These are phyloP conservation scores for Thalassiosira profunda DNA, from an alignment of 108 stramenopile species.

Conservation along the genomic window DNA sequence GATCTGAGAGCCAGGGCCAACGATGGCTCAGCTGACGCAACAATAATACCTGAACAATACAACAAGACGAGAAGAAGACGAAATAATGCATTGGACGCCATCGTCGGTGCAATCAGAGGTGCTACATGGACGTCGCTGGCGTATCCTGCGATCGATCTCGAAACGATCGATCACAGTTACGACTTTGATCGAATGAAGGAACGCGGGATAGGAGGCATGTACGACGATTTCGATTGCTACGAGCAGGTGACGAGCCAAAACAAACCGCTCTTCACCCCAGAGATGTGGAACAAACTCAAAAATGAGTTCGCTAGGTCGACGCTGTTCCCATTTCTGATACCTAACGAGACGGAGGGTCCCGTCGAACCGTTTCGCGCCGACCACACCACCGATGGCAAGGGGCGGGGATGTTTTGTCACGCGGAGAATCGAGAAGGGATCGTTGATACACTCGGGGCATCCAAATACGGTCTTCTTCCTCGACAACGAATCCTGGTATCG, in stretches of 20 bases:
- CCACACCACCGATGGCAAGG: conserved; percentile 18
- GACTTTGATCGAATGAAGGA: conserved; percentile 7
- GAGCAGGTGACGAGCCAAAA: not conserved
- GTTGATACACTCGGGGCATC: conserved; percentile 13
- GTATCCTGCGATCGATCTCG: not conserved
- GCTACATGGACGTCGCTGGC: not conserved
- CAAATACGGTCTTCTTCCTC: conserved; percentile 23
- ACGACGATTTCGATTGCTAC: conserved; percentile 1
- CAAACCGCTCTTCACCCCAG: not conserved
- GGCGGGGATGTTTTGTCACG: conserved; percentile 20
- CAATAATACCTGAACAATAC: not conserved
- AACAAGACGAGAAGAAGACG: not conserved
- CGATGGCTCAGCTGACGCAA: not conserved
- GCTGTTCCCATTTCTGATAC: conserved; percentile 2
- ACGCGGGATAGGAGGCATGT: not conserved
- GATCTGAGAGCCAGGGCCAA: not conserved
- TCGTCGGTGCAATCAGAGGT: not conserved
- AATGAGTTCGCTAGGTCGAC: not conserved
- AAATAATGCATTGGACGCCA: not conserved
- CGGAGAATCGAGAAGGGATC: conserved; percentile 19
- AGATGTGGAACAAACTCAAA: not conserved
- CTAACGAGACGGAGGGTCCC: not conserved
- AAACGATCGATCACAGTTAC: not conserved
- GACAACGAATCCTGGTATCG: conserved; percentile 17
- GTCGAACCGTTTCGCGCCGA: no score